Conservation (phyloP, 202 grass and related monocot species). For the Schoenoplectus triqueter region DNA sequence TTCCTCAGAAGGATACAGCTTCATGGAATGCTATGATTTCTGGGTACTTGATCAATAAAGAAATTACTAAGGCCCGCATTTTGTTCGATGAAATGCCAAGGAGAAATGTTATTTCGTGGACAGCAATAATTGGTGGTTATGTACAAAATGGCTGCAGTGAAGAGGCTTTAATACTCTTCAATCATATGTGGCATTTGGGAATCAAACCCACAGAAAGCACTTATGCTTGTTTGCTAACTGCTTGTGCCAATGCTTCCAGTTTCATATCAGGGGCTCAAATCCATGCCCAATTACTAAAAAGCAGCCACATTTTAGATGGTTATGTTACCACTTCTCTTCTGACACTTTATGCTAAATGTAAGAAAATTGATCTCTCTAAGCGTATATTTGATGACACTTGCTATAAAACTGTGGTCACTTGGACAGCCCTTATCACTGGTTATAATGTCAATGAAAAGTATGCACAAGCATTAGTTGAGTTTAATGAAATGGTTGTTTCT, state of each 20-base stretch:
- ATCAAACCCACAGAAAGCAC: conserved; percentile 49
- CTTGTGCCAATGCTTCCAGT: conserved; percentile 46
- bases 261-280: conserved; percentile 48
- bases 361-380: conserved; percentile 51
- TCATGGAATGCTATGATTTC: conserved; percentile 86
- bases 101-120: conserved; percentile 59
- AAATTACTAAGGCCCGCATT: conserved; percentile 35
- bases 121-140: conserved; percentile 56
- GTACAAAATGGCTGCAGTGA: conserved; percentile 50
- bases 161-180: conserved; percentile 43
- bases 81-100: conserved; percentile 53
- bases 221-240: conserved; percentile 54
- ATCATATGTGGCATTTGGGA: conserved; percentile 41
- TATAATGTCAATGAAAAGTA: conserved; percentile 63
- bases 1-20: conserved; percentile 62
- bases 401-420: conserved; percentile 69
- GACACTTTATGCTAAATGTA: conserved; percentile 54
- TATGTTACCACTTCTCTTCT: conserved; percentile 55
- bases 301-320: conserved; percentile 45
- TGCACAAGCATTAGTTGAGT: conserved; percentile 47
- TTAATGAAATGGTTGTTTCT: conserved; percentile 47
- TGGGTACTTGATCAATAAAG: conserved; percentile 51
- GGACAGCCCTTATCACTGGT: conserved; percentile 78
- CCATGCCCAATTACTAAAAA: conserved; percentile 47
- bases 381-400: conserved; percentile 63